Conservation (phyloP, 2,329 filamentous ascomycete species). For the Arachnopeziza araneosa region DNA sequence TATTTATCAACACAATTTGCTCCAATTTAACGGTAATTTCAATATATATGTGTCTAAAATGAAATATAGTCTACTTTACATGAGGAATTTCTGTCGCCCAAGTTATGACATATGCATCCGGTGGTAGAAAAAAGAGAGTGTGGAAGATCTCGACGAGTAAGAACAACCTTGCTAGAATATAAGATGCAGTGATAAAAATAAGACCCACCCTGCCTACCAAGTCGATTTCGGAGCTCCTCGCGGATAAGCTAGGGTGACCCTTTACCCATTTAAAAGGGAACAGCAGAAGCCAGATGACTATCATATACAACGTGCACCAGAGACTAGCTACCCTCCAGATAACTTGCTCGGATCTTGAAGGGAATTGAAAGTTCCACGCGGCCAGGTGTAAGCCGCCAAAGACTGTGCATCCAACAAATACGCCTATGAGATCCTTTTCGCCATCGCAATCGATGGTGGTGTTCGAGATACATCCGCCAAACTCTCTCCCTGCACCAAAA, state of each 20-base stretch:
- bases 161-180: slow-evolving; percentile 5
- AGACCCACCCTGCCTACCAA: too few species aligned
- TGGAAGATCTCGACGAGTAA: slow-evolving; percentile 6
- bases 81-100: slow-evolving; percentile 7
- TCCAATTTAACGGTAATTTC: too few species aligned
- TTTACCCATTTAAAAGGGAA: background rate
- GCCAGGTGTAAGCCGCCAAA: background rate
- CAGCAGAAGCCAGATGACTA: too few species aligned
- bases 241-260: too few species aligned
- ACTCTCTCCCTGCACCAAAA: too few species aligned
- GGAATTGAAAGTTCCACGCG: background rate
- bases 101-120: slow-evolving; percentile 5
- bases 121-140: slow-evolving; percentile 8
- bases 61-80: too few species aligned
- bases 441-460: too few species aligned
- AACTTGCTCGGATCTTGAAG: background rate
- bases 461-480: too few species aligned
- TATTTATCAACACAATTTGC: too few species aligned
- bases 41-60: too few species aligned
- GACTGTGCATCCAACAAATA: background rate
- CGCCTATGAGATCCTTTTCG: too few species aligned
- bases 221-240: too few species aligned
- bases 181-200: background rate
- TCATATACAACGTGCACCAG: background rate
- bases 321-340: background rate